Conservation (phyloP, 2,329 filamentous ascomycete genomes). For the Biscogniauxia sp. region DNA sequence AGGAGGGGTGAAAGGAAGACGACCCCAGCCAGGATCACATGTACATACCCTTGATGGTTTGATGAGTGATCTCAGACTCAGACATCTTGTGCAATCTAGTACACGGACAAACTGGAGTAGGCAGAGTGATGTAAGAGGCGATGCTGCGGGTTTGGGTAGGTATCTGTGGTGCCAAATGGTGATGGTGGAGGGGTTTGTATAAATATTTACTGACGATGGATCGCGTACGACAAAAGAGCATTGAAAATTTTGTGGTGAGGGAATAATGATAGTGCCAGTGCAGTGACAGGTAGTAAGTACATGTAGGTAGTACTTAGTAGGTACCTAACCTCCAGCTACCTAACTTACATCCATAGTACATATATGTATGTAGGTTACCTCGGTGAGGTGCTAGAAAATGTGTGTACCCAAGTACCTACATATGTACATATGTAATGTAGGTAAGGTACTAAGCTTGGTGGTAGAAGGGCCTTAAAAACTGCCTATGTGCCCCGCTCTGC, state of each 20-base stretch:
- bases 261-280: background rate
- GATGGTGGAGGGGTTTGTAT: background rate
- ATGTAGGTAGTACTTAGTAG: too few species aligned
- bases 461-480: too few species aligned
- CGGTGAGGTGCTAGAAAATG: too few species aligned
- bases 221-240: slow-evolving; percentile 10
- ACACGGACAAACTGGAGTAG: slow-evolving; percentile 1
- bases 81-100: slow-evolving; percentile 29
- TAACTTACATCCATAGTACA: too few species aligned
- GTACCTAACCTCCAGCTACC: too few species aligned
- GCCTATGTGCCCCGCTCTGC: too few species aligned
- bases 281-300: background rate
- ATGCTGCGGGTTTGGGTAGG: background rate
- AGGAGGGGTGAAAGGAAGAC: slow-evolving; percentile 22
- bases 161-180: background rate
- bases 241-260: slow-evolving; percentile 25
- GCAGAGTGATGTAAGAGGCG: slow-evolving; percentile 2
- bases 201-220: background rate
- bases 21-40: slow-evolving; percentile 2
- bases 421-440: too few species aligned
- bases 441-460: too few species aligned
- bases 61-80: slow-evolving; percentile 52
- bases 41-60: slow-evolving; percentile 56
- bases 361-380: too few species aligned
- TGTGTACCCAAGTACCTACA: too few species aligned